phyloP scores from a whole-genome alignment of 306 rosid species.

The Potentilla sterilis region DNA sequence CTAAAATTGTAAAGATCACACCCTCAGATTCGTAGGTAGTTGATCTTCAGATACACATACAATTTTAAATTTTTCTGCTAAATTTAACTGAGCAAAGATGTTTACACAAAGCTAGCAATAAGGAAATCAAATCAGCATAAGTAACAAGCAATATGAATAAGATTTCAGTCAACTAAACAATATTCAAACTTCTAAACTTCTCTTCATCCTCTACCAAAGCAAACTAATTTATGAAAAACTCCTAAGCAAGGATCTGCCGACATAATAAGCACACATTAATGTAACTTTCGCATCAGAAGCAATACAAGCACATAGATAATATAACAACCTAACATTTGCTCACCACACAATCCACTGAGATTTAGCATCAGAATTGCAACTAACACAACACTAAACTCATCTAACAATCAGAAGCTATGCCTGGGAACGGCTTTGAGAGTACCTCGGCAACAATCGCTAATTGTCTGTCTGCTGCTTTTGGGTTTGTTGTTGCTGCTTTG shows the following conservation, averaged over 20 bases:
- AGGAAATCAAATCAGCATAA: background rate
- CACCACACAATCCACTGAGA: slow-evolving; percentile 8
- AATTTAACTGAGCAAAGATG: background rate
- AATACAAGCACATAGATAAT: background rate
- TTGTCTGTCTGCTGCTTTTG: slow-evolving; percentile 55
- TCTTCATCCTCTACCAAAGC: background rate
- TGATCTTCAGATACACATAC: background rate
- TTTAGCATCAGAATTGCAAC: slow-evolving; percentile 5
- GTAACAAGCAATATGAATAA: background rate
- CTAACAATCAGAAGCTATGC: slow-evolving; percentile 24
- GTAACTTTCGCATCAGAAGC: background rate
- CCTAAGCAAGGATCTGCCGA: too few relatives aligned
- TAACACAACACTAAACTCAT: slow-evolving; percentile 19
- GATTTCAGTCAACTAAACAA: background rate
- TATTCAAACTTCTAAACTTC: background rate
- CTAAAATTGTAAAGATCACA: background rate
- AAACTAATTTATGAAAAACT: background rate
- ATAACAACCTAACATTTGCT: slow-evolving; percentile 7
- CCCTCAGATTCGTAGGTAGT: background rate
- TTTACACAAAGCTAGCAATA: background rate
- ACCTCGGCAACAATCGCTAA: slow-evolving; percentile 23
- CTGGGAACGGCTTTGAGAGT: slow-evolving; percentile 7
- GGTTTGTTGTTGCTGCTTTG: slow-evolving; percentile 47
- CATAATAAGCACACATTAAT: background rate
- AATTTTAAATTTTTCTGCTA: background rate